These are phyloP conservation scores for Gnaphalium uliginosum DNA, from an alignment of 129 eudicot species.

Conservation along the genomic window DNA sequence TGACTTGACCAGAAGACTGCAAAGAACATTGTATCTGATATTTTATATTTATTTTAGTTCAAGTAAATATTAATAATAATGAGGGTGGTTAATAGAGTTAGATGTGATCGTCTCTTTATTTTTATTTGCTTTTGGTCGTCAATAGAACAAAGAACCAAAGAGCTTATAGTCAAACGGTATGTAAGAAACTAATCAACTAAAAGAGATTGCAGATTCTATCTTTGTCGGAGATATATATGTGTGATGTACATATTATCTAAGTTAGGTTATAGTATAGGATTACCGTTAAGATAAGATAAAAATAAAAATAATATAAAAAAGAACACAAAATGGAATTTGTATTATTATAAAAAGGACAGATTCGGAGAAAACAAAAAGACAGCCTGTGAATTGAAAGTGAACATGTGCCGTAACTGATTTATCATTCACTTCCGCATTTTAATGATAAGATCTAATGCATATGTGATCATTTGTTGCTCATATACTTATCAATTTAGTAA, in stretches of 20 bases:
- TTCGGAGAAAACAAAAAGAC: not conserved
- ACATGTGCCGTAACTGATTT: not conserved
- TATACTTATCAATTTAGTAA: too few relatives aligned
- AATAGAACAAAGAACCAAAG: too few relatives aligned
- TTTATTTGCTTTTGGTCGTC: not conserved
- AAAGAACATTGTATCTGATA: not conserved
- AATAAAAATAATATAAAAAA: not conserved
- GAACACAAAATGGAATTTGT: conserved; percentile 3
- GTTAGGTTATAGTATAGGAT: too few relatives aligned
- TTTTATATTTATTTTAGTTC: too few relatives aligned
- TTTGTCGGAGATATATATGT: too few relatives aligned
- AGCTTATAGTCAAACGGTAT: too few relatives aligned
- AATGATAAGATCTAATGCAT: not conserved
- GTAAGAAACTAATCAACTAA: too few relatives aligned
- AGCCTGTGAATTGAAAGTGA: conserved; percentile 8
- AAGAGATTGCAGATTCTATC: too few relatives aligned
- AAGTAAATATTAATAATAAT: not conserved
- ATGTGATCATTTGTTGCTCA: not conserved
- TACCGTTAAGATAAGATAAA: too few relatives aligned
- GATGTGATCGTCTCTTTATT: not conserved
- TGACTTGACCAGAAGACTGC: not conserved
- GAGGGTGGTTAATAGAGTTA: not conserved
- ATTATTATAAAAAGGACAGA: not conserved
- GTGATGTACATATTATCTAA: too few relatives aligned
- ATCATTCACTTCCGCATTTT: not conserved